Evolutionary conservation across 345 rosid genomes (phyloP), one percentile per base, ranked within the genome.

Genomic region (Geranium brycei): DNA sequence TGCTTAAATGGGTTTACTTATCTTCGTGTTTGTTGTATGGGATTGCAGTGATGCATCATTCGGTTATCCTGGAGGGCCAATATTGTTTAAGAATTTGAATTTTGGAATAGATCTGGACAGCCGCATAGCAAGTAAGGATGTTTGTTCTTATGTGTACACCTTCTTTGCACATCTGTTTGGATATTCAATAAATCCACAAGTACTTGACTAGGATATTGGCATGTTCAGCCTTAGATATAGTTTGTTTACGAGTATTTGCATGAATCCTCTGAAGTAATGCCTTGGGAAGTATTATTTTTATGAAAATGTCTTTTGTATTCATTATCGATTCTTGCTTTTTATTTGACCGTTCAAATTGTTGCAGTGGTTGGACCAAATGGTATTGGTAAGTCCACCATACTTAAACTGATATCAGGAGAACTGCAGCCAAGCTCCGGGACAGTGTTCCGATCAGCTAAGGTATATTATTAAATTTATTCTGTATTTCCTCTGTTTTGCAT

Each of bases 291-390:
- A 35, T 35, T 35, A 4, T 35, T 35, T 35, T 35, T 23, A 23
- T 23, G 28, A 23, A 35, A 35, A 35, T 35, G 41, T 35, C 41
- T 35, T 35, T 4, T 35, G 28, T 35, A 35, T 35, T 35, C 28
- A 35, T 1, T 35, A 35, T 35, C 10, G 10, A 7, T 35, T 1
- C 10, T 0, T 35, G 41, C 41, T 35, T 7, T 35, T 1, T 35
- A 35, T 35, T 35, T 35, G 41, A 35, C 41, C 10, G 41, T 35
- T 35, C 41, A 35, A 35, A 35, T 35, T 35, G 41, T 71, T 79
- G 69, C 83, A 93, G 99, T 93, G 99, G 99, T 93, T 60, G 99
- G 99, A 64, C 85, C 99, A 69, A 93, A 93, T 83, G 99, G 99
- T 61, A 93, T 93, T 75, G 99, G 99, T 66, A 93, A 93, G 78